phyloP scores from a whole-genome alignment of 2,329 filamentous ascomycete genomes.

The Ascochyta lentis region DNA sequence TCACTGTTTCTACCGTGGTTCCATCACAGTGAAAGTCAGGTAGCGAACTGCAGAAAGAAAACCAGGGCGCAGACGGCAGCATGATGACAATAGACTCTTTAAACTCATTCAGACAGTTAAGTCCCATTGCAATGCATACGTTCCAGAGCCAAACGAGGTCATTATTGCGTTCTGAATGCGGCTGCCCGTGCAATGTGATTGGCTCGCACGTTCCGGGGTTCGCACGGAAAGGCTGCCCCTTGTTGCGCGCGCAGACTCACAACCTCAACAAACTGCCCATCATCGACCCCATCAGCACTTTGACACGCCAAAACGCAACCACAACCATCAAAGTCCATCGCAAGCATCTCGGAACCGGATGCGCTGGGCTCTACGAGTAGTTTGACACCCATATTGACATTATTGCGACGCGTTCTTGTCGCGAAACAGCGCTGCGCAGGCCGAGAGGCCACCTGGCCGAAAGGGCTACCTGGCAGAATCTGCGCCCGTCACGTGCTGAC shows the following conservation, averaged over 20 bases:
- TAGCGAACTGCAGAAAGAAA: not conserved
- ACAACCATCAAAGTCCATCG: conserved; percentile 30
- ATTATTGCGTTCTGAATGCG: conserved; percentile 11
- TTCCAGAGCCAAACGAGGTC: not conserved
- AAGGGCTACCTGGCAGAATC: conserved; percentile 28
- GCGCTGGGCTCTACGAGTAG: conserved; percentile 31
- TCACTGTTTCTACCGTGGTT: conserved; percentile 5
- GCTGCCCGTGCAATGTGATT: conserved; percentile 10
- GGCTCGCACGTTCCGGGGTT: conserved; percentile 4
- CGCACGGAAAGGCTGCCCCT: conserved; percentile 15
- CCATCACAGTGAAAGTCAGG: not conserved
- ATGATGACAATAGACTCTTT: not conserved
- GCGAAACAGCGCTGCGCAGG: conserved; percentile 29
- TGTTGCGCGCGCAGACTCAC: conserved; percentile 21
- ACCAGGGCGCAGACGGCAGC: not conserved
- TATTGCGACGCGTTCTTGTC: conserved; percentile 39
- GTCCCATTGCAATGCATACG: not conserved
- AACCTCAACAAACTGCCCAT: conserved; percentile 23
- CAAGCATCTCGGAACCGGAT: conserved; percentile 29
- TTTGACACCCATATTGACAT: conserved; percentile 40
- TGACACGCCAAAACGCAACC: conserved; percentile 27
- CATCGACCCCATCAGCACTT: conserved; percentile 8
- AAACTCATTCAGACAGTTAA: not conserved
- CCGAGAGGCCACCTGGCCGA: conserved; percentile 32
- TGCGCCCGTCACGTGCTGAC: conserved; percentile 38